Base-by-base conservation (phyloP, 129 eudicot species). In the Logfia minima region DNA sequence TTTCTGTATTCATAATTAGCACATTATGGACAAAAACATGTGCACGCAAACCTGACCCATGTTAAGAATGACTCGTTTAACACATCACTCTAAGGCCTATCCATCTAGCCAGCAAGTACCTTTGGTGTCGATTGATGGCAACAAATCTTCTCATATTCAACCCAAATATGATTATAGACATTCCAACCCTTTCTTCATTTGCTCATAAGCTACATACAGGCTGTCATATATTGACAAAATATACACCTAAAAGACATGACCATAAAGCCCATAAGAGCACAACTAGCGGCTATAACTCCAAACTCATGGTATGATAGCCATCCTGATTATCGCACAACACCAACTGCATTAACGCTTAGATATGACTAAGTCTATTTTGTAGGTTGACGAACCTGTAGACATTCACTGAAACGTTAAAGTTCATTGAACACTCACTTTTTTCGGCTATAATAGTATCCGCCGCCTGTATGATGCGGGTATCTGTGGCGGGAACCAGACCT, bases 401-500 rank as follows among this genome's bases (percentile, higher is more conserved):
- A 66, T 66, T 48, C 17, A 31, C 48, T 35, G 14, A 14, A 31
- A 17, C 45, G n/a, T 26, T 13, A 34, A 67, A 68, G 3, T 68
- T 37, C 72, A 43, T 41, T 23, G 34, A 32, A 13, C 32, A 55
- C 81, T 83, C 82, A 92, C 77, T 80, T 89, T 77, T 86, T 83
- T 75, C 96, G 75, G 52, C 88, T 82, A 77, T 92, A 92, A 59
- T 89, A 92, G 72, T 59, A 60, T 14, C 92, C 93, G n/a, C 88
- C 91, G 2, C 98, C 96, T 3, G 91, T 79, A 70, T 89, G 90
- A 59, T 87, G 90, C 28, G 85, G 81, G 69, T 86, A 83, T n/a
- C 96, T 82, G 11, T 89, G 88, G 29, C 93, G 96, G 35, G 97
- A 83, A 48, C 98, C 98, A 37, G 86, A 67, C 76, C 96, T 84